Conservation (phyloP, 441 rosid genomes). For the Gossypium davidsonii region DNA sequence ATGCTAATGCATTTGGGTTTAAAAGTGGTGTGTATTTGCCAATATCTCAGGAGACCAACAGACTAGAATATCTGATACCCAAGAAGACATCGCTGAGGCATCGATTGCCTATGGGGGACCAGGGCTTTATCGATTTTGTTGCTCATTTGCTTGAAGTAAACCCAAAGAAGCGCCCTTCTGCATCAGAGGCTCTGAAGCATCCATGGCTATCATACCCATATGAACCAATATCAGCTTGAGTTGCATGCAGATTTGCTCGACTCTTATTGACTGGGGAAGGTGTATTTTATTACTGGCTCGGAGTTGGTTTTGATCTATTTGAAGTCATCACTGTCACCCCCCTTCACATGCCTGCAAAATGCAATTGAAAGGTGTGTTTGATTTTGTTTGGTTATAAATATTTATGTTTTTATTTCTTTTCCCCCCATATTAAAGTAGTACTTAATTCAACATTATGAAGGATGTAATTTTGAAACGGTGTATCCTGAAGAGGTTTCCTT, state of each 20-base stretch:
- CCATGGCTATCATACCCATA: slow-evolving; percentile 88
- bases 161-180: slow-evolving; percentile 93
- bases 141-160: slow-evolving; percentile 75
- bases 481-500: slow-evolving; percentile 29
- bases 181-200: slow-evolving; percentile 78
- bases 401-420: slow-evolving; percentile 11
- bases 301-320: slow-evolving; percentile 3
- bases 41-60: slow-evolving; percentile 62
- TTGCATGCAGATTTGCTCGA: not conserved
- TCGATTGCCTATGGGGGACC: slow-evolving; percentile 94
- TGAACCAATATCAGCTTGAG: slow-evolving; percentile 85
- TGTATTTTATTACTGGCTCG: slow-evolving; percentile 17
- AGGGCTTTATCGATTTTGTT: slow-evolving; percentile 86
- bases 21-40: slow-evolving; percentile 5
- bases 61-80: slow-evolving; percentile 80
- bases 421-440: slow-evolving; percentile 25
- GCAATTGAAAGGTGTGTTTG: slow-evolving; percentile 32
- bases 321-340: not conserved
- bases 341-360: slow-evolving; percentile 22
- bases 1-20: not conserved
- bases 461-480: slow-evolving; percentile 33
- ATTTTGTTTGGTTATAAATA: slow-evolving; percentile 22
- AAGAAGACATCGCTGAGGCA: slow-evolving; percentile 85
- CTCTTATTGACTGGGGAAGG: slow-evolving; percentile 18
- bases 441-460: slow-evolving; percentile 19